Conservation (phyloP, 345 rosid genomes). For the Salix arbutifolia region DNA sequence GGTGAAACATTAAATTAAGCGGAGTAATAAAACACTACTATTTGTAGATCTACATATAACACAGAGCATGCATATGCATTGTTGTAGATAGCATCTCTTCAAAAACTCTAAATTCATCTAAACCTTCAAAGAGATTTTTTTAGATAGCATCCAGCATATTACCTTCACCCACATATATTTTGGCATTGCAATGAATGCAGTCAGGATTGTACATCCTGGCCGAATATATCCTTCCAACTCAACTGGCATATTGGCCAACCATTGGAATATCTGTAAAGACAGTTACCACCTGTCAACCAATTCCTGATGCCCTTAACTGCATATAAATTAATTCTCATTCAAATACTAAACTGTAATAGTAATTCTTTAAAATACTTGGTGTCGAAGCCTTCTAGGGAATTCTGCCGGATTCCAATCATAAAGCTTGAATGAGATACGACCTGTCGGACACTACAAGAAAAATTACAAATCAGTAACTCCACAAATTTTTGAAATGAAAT, state of each 20-base stretch:
- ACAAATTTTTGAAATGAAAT: not conserved
- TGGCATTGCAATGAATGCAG: conserved; percentile 85
- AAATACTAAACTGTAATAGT: conserved; percentile 64
- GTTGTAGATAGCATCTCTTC: not conserved
- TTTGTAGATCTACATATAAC: not conserved
- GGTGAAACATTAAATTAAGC: not conserved
- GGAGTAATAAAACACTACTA: not conserved
- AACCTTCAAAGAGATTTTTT: not conserved
- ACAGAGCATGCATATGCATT: not conserved
- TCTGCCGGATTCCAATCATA: conserved; percentile 99
- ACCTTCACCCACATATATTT: conserved; percentile 86
- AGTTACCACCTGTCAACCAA: conserved; percentile 29
- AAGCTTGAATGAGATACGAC: conserved; percentile 94
- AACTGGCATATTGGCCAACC: conserved; percentile 97
- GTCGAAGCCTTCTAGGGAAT: conserved; percentile 97
- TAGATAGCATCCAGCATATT: conserved; percentile 1
- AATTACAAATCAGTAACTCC: conserved; percentile 16
- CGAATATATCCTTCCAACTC: conserved; percentile 96
- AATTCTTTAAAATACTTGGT: conserved; percentile 78
- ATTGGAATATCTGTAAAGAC: conserved; percentile 70
- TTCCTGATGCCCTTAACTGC: conserved; percentile 18
- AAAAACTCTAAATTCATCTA: not conserved
- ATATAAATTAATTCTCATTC: conserved; percentile 12
- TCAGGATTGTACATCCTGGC: conserved; percentile 94
- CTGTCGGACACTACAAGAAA: conserved; percentile 81